Percentiles rank a stretch among this genome's conserved stretches.
phyloP scores from a whole-genome alignment of 164 flowering plant species.

The Pachysandra terminalis region DNA sequence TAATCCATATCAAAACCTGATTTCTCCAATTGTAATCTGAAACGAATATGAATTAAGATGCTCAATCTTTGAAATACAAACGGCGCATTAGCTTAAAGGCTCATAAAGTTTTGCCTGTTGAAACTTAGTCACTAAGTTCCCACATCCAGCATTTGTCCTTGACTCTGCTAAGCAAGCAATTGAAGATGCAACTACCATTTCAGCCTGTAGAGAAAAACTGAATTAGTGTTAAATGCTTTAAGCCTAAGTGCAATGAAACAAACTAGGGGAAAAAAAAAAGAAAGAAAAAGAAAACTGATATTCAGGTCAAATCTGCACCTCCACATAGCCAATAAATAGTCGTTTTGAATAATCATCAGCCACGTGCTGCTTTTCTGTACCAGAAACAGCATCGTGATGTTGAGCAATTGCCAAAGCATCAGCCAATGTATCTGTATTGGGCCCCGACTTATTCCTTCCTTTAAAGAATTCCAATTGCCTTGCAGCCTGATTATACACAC shows the following conservation, averaged over 20 bases:
- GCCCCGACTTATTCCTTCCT: constrained; percentile 60
- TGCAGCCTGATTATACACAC: constrained; percentile 59
- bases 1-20: background rate
- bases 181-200: constrained; percentile 65
- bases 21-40: background rate
- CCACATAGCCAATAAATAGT: constrained; percentile 64
- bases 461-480: constrained; percentile 76
- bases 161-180: constrained; percentile 51
- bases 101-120: constrained; percentile 53
- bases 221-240: background rate
- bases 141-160: constrained; percentile 27
- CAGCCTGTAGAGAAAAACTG: constrained; percentile 52
- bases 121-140: constrained; percentile 39
- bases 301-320: constrained; percentile 38
- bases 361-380: constrained; percentile 92
- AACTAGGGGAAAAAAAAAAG: background rate
- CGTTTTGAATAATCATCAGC: constrained; percentile 91
- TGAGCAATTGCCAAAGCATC: constrained; percentile 96
- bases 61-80: background rate
- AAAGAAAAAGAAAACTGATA: background rate
- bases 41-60: background rate
- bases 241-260: background rate
- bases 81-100: constrained; percentile 4
- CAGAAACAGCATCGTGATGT: constrained; percentile 97
- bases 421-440: constrained; percentile 67